Base-by-base conservation (phyloP, 192 early-diverging fungal species). In the Entophlyctis helioformis region DNA sequence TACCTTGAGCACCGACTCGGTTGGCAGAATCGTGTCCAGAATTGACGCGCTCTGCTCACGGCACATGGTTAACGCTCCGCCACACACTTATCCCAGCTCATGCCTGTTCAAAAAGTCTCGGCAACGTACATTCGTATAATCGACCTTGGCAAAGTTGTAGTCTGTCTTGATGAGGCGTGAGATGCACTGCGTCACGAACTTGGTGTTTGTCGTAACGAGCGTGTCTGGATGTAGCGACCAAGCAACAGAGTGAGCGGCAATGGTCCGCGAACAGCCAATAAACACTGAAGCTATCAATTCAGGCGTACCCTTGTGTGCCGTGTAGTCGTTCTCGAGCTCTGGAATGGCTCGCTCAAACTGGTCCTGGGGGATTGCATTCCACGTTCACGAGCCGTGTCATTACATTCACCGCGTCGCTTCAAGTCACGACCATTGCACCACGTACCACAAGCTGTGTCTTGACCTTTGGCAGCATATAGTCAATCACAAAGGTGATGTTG, bases 291-390 rank as follows among this genome's bases (percentile, higher is more conserved):
- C n/a, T n/a, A n/a, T n/a, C n/a, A n/a, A n/a, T n/a, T n/a, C n/a
- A n/a, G n/a, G n/a, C n/a, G n/a, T n/a, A n/a, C n/a, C n/a, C n/a
- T n/a, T n/a, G n/a, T n/a, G n/a, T n/a, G n/a, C n/a, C n/a, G n/a
- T n/a, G n/a, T n/a, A n/a, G 37, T 36, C 50, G 7, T 64, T 54
- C 20, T 86, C 84, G n/a, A 88, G 53, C 50, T 88, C 85, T 22
- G 82, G 84, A 58, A 88, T 88, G 24, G 81, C 67, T 39, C 85
- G 59, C 39, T 88, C 81, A 65, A 88, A 88, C 21, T 76, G 69
- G 35, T 67, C 59, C 77, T 82, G 54, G 13, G 36, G 21, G 22
- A 27, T 5, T n/a, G n/a, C n/a, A n/a, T n/a, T n/a, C n/a, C n/a
- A n/a, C n/a, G n/a, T n/a, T 34, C 32, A 34, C 7, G 7, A 7